phyloP scores from a whole-genome alignment of 495 filamentous ascomycete genomes.

The Entonaema liquescens region DNA sequence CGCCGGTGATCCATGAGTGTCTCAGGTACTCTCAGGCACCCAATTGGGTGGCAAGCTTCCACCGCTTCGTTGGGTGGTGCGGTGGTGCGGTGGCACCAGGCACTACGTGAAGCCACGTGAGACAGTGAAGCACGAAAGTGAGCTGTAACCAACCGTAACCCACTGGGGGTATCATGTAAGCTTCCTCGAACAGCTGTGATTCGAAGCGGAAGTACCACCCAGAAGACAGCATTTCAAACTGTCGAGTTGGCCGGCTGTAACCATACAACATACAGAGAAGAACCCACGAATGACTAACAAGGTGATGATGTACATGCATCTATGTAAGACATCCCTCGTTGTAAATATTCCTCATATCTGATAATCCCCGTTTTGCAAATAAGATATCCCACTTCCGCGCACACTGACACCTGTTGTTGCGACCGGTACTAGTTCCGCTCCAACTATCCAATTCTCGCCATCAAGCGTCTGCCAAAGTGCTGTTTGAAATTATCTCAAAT shows the following conservation, averaged over 20 bases:
- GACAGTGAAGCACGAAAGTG: constrained; percentile 18
- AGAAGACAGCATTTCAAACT: background rate
- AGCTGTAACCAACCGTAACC: constrained; percentile 26
- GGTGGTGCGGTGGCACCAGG: constrained; percentile 33
- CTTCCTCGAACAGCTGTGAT: constrained; percentile 6
- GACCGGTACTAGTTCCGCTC: background rate
- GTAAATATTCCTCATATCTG: background rate
- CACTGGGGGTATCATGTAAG: background rate
- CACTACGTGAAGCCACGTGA: constrained; percentile 38
- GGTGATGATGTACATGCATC: background rate
- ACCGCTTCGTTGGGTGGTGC: constrained; percentile 17
- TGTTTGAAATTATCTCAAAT: too few relatives aligned
- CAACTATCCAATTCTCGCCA: too few relatives aligned
- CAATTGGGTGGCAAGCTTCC: constrained; percentile 33
- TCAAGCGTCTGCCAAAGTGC: too few relatives aligned
- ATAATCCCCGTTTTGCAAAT: background rate
- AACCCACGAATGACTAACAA: background rate
- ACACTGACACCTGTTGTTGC: background rate
- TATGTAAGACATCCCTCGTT: background rate
- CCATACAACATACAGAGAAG: background rate
- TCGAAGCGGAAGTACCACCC: too few relatives aligned
- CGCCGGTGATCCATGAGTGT: background rate
- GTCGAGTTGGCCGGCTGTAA: background rate
- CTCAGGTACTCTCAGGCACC: background rate
- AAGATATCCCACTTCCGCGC: background rate